Base-by-base conservation (phyloP, 2,329 filamentous ascomycete genomes). In the Colletotrichum acutatum region DNA sequence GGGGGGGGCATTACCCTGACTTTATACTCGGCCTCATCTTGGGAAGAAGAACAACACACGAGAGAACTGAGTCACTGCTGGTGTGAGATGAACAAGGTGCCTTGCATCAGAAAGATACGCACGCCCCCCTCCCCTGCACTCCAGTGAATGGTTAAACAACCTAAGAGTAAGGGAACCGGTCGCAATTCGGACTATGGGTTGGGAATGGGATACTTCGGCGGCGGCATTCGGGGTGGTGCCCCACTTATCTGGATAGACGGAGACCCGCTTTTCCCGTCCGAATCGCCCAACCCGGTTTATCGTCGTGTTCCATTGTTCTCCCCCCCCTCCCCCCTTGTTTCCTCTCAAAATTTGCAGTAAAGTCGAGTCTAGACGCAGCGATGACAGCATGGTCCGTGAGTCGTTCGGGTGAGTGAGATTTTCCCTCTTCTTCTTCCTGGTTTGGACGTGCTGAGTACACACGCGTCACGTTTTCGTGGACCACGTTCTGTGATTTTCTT, bases 231-330 rank as follows among this genome's bases (percentile, higher is more conserved):
- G 71, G 46, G 70, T 42, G 49, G 37, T 7, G 5, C 14, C 34
- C 71, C 71, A 61, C 71, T 24, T 9, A 11, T 26, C 57, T 26
- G 66, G 49, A 19, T 19, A 32, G 42, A 49, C 42, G 42, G 42
- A 9, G 42, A 26, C 56, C 56, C 71, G 34, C 60, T 49, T 72
- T 71, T 70, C 56, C 70, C 70, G 70, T 72, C 70, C 66, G 70
- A 28, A 28, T 64, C 54, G 46, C 37, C 58, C 70, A 69, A 60
- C 68, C 58, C 14, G 52, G 56, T n/a, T 58, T 58, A 34, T 53
- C 24, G 28, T 34, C 37, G 22, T 26, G 57, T 19, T 37, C 34
- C 32, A 12, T 42, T 14, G 14, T 22, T 26, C 34, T 16, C 34
- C 34, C 34, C 12, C 37, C 30, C 30, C 37, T 1, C 14, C 6